phyloP scores from a whole-genome alignment of 2,329 filamentous ascomycete genomes.

The Nemania diffusa region DNA sequence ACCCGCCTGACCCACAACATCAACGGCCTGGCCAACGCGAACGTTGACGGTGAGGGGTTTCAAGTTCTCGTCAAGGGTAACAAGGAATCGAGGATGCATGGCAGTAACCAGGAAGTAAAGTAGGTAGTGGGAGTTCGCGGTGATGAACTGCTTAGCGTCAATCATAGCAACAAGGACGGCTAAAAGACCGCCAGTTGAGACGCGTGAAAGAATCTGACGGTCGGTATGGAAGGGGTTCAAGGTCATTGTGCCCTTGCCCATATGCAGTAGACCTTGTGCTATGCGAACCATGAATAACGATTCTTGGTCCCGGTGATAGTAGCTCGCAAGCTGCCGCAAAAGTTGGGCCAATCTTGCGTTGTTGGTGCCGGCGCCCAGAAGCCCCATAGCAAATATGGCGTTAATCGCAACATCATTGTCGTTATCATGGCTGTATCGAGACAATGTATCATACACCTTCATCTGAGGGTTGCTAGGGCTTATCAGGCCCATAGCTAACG shows the following conservation, averaged over 20 bases:
- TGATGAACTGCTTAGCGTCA: constrained; percentile 88
- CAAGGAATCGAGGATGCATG: constrained; percentile 95
- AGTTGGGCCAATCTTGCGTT: constrained; percentile 96
- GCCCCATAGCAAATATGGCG: constrained; percentile 98
- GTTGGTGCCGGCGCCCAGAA: constrained; percentile 95
- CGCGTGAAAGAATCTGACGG: constrained; percentile 91
- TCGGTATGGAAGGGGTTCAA: constrained; percentile 99
- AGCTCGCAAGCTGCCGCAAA: constrained; percentile 92
- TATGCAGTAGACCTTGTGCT: constrained; percentile 95
- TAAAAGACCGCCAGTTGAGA: constrained; percentile 88
- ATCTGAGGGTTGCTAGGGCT: constrained; percentile 99
- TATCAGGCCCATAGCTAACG: constrained; percentile 94
- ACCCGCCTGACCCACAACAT: constrained; percentile 96
- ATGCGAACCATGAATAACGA: constrained; percentile 99
- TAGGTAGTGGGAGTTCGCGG: constrained; percentile 81
- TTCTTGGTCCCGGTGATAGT: constrained; percentile 97
- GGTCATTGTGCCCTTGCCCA: constrained; percentile 97
- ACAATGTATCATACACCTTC: constrained; percentile 99
- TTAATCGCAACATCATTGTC: constrained; percentile 98
- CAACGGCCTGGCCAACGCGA: constrained; percentile 95
- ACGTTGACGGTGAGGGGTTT: constrained; percentile 96
- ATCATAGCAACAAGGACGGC: constrained; percentile 93
- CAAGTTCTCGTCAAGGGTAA: constrained; percentile 94
- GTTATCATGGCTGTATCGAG: constrained; percentile 97
- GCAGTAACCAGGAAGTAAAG: constrained; percentile 97